phyloP scores from a whole-genome alignment of 495 filamentous ascomycete species.

The Xylaria venustula region DNA sequence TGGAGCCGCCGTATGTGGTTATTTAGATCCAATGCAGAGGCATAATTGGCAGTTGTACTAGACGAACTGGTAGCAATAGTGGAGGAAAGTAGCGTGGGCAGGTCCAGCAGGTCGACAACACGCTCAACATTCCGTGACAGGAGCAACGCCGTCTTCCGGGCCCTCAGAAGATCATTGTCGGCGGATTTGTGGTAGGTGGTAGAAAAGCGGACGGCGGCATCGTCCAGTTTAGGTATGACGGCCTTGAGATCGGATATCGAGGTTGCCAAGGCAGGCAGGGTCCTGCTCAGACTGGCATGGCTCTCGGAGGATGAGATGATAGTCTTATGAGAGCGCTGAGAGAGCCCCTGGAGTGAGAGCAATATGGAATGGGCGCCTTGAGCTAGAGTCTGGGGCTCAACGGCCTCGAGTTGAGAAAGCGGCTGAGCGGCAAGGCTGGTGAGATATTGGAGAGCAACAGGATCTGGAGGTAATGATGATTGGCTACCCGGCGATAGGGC shows the following conservation, averaged over 20 bases:
- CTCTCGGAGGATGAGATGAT: conserved; percentile 79
- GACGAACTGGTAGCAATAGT: conserved; percentile 46
- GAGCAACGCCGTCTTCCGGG: conserved; percentile 79
- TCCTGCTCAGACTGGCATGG: conserved; percentile 65
- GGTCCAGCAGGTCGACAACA: conserved; percentile 85
- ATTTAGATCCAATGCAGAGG: conserved; percentile 86
- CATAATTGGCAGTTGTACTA: conserved; percentile 62
- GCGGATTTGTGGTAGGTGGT: conserved; percentile 74
- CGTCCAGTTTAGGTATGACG: conserved; percentile 76
- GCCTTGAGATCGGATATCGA: conserved; percentile 64
- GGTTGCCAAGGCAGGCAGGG: conserved; percentile 65
- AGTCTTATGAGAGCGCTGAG: conserved; percentile 86
- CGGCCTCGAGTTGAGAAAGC: conserved; percentile 65
- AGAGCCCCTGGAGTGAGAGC: conserved; percentile 82
- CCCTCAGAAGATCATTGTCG: conserved; percentile 67
- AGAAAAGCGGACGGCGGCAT: conserved; percentile 74
- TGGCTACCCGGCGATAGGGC: conserved; percentile 50
- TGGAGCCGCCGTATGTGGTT: conserved; percentile 90
- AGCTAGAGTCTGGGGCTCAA: conserved; percentile 75
- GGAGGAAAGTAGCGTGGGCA: conserved; percentile 81
- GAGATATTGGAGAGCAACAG: conserved; percentile 78
- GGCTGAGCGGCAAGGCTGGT: conserved; percentile 76
- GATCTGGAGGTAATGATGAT: conserved; percentile 49
- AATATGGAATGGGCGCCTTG: conserved; percentile 81
- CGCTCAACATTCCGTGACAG: conserved; percentile 85